phyloP scores from a whole-genome alignment of 768 basidiomycete species.

The Lentinula sp. region DNA sequence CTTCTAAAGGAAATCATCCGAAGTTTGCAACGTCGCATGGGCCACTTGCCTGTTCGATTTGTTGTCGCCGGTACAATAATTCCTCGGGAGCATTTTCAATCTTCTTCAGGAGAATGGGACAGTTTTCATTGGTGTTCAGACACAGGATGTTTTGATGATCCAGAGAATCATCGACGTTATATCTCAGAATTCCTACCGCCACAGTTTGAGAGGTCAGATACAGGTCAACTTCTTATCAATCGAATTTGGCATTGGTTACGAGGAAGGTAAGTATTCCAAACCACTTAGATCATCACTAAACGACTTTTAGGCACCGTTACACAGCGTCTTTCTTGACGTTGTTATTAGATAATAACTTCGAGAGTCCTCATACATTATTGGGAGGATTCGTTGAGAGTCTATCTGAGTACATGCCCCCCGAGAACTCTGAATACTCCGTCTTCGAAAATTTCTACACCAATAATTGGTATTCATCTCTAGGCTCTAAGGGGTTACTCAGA shows the following conservation, averaged over 20 bases:
- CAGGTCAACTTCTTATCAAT: not conserved
- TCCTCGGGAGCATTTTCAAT: not conserved
- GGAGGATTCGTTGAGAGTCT: not conserved
- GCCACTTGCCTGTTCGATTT: not conserved
- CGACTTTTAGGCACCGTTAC: not conserved
- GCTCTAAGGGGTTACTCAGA: not conserved
- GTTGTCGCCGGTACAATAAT: constrained; percentile 3
- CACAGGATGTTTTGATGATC: constrained; percentile 6
- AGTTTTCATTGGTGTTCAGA: constrained; percentile 6
- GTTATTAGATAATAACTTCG: not conserved
- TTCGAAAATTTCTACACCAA: not conserved
- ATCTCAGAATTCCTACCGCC: constrained; percentile 5
- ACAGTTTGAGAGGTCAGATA: not conserved
- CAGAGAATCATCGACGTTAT: not conserved
- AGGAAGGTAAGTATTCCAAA: constrained; percentile 4
- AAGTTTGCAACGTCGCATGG: not conserved
- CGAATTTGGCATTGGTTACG: constrained; percentile 11
- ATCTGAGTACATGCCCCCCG: not conserved
- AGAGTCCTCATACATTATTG: not conserved
- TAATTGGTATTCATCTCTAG: not conserved
- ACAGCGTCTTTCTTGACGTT: not conserved
- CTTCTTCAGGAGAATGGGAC: not conserved
- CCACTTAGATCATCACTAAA: too few relatives aligned
- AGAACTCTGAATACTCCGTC: not conserved
- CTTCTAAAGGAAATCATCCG: constrained; percentile 3